Base-by-base conservation (phyloP, 1,284 basidiomycete genomes). In the Rhizoctonia solani region DNA sequence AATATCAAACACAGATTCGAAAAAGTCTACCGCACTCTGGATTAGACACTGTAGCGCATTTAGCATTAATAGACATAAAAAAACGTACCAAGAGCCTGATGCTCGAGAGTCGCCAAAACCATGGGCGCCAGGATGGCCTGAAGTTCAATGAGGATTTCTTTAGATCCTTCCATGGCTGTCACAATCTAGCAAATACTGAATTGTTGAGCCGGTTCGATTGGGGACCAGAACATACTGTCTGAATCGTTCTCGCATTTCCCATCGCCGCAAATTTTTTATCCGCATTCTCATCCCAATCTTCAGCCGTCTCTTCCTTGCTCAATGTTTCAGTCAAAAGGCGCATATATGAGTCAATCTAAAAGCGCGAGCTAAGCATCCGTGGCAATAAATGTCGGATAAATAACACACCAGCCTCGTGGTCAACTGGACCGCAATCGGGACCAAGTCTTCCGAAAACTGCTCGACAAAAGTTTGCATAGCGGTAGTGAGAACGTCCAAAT, bases 391-490 rank as follows among this genome's bases (percentile, higher is more conserved):
- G 14, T 14, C 39, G 23, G 44, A 49, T 32, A 39, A 68, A 30
- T 23, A n/a, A 80, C 87, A 42, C 73, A 92, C 90, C 74, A 93
- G 79, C 72, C 92, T 86, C 27, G 87, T 81, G 9, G 90, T 87
- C 52, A 96, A 81, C 75, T 94, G 88, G 34, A 88, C 88, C 16
- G 92, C 90, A 50, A 95, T 93, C 4, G 93, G 93, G 21, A 94
- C 79, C 4, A 96, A 80, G 78, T 96, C 91, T 1, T 85, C 85
- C 73, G 90, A 86, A 83, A 93, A 96, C 50, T 85, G 84, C 72
- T 92, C 87, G 6, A 96, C 93, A 82, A 96, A 88, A 32, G 86
- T 85, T 73, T 92, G 89, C 86, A 93, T 93, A 74, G 86, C 87
- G 73, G 79, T 81, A 72, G 92, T 93, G 55, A 96, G 80, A 50